Evolutionary conservation across 352 stramenopile genomes (phyloP).

Genomic region (Globisporangium middletonii): DNA sequence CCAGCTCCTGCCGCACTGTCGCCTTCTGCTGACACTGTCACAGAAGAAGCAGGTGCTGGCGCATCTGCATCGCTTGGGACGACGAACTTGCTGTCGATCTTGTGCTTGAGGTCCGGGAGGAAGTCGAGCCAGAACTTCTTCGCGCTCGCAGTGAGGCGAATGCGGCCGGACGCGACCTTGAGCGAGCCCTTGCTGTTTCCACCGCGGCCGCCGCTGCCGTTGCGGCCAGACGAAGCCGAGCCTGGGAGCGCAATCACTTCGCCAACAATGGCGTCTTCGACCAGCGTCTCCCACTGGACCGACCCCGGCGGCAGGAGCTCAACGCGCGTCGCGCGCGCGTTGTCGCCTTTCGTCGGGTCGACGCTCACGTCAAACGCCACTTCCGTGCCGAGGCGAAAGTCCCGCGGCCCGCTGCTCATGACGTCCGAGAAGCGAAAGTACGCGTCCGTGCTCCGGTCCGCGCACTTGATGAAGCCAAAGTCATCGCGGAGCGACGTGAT

Average conservation of each 20-base stretch:
- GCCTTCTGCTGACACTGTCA: too few relatives aligned
- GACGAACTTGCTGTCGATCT: constrained; percentile 47
- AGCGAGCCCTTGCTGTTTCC: constrained; percentile 28
- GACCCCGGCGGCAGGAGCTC: constrained; percentile 48
- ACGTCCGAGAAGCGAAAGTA: constrained; percentile 81
- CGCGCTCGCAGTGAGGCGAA: constrained; percentile 28
- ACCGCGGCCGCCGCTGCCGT: constrained; percentile 19
- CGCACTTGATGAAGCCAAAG: constrained; percentile 81
- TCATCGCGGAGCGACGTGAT: constrained; percentile 73
- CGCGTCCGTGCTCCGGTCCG: constrained; percentile 51
- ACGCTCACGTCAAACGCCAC: constrained; percentile 63
- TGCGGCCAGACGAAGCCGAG: constrained; percentile 13
- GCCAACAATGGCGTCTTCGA: constrained; percentile 33
- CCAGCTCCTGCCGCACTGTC: too few relatives aligned
- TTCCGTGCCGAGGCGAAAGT: constrained; percentile 50
- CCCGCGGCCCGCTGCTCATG: constrained; percentile 26
- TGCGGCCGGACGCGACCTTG: constrained; percentile 31
- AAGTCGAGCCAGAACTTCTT: constrained; percentile 56
- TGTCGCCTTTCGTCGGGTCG: constrained; percentile 37
- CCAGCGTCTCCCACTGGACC: constrained; percentile 56
- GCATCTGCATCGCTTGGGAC: constrained; percentile 1
- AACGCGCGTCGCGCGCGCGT: constrained; percentile 53
- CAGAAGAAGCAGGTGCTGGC: too few relatives aligned
- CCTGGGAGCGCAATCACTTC: constrained; percentile 31
- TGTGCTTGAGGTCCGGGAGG: constrained; percentile 48